Evolutionary conservation across 768 basidiomycete genomes (phyloP), one percentile per base, ranked within the genome.

Genomic region (Kwoniella dejecticola): DNA sequence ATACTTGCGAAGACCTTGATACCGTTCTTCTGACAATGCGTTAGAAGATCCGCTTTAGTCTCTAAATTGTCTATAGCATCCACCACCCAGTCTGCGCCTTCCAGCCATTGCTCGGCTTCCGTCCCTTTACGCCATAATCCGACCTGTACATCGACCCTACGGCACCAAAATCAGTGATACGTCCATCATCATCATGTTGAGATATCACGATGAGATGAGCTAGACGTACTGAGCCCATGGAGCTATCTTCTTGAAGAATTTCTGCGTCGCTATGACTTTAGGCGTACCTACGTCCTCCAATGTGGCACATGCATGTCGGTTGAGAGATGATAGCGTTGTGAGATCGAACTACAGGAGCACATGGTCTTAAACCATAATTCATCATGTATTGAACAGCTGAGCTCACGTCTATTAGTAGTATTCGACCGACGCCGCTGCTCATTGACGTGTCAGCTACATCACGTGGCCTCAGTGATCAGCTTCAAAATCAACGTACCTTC

Each of bases 11-110:
- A 96, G 17, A 89, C 91, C 82, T 90, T 92, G 78, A 98, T 86
- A 17, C 82, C 75, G 64, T 88, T 82, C 57, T 87, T 85, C 69
- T 89, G 85, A 71, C 95, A 99, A 77, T 94, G 88, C 59, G 89
- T 86, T 7, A 99, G 83, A 44, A 98, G 82, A 70, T 98, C 94
- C 11, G 96, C 91, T 77, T 99, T 98, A 0, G 95, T 95, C 47
- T 89, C 85, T 64, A 98, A 95, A 74, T 99, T 98, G 80, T 98
- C 95, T 61, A 98, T 99, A 4, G 93, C 93, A 78, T 99, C 95
- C 86, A 99, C 84, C 21, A 98, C 95, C 90, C 93, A 99, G 71
- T 97, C 92, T 1, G 87, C 89, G 24, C 87, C 93, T 33, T 87
- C 86, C 0, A 99, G 81, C 33, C 94, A 81, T 1, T 74, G 74